phyloP scores from a whole-genome alignment of 176 grass and related monocot species.

The Triticum aestivum region IWGSC_CS_RefSeq_v2.1 NC_057799.1:539570316-539570815 shows the following conservation, averaged over 20 bases:
- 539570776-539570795: neutral
- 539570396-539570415: constrained; percentile 14
- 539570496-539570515: constrained; percentile 20
- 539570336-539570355: constrained; percentile 11
- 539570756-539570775: neutral
- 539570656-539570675: constrained; percentile 15
- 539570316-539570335: constrained; percentile 18
- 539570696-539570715: constrained; percentile 19
- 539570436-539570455: constrained; percentile 11
- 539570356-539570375: constrained; percentile 9
- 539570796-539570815: neutral
- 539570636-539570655: constrained; percentile 1
- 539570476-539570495: constrained; percentile 15
- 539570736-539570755: neutral
- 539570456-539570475: constrained; percentile 19
- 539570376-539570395: neutral
- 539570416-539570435: constrained; percentile 1
- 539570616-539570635: constrained; percentile 13
- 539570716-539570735: neutral
- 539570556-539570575: neutral
- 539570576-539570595: neutral
- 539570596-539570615: constrained; percentile 1
- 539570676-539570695: constrained; percentile 11
- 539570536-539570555: constrained; percentile 16
- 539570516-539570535: constrained; percentile 19